Evolutionary conservation across 192 early-diverging fungal genomes (phyloP), one percentile per base, ranked within the genome.

Genomic region (Podila epigama): DNA sequence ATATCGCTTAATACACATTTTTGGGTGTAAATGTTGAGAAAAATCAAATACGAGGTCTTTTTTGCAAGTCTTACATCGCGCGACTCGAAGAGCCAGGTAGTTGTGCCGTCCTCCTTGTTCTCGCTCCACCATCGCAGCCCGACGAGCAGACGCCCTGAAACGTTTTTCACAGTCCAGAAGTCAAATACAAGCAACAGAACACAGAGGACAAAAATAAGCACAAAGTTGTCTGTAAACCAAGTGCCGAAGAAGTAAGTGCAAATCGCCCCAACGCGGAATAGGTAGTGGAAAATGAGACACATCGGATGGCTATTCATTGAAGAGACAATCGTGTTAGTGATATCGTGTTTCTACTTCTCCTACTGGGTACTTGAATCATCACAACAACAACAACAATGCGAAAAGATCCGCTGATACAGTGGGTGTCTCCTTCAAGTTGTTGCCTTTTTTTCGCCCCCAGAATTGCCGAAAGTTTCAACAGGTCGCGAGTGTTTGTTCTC

Each of bases 101-200:
- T 96, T 4, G 93, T 88, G 33, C 98, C 98, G 80, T 98, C 98
- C 51, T 97, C 96, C 51, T 89, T 87, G 66, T 98, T 95, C 81
- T 98, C 94, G 82, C 97, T 99, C 98, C 98, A 99, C 98, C 98
- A 99, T 66, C 98, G 89, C 59, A 99, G 82, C 22, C 98, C 98
- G 15, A 99, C 98, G 50, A 99, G 85, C 40, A 98, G 82, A 53
- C 98, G 89, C 1, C 98, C 98, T 25, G 96, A 92, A 22, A 99
- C 93, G 75, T 99, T 99, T 81, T 99, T 99, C 18, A 98, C 96
- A 0, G 95, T 98, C 97, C 97, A 99, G 77, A 99, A 99, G 61
- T 99, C 97, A 82, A 98, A 96, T 6, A 95, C 89, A 34, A 99
- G 89, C 29, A 95, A 85, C 36, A 99, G 85, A 15, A 97, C 91